These are phyloP conservation scores for Ministeria vibrans DNA, from an alignment of 78 protist species.

Conservation along the genomic window DNA sequence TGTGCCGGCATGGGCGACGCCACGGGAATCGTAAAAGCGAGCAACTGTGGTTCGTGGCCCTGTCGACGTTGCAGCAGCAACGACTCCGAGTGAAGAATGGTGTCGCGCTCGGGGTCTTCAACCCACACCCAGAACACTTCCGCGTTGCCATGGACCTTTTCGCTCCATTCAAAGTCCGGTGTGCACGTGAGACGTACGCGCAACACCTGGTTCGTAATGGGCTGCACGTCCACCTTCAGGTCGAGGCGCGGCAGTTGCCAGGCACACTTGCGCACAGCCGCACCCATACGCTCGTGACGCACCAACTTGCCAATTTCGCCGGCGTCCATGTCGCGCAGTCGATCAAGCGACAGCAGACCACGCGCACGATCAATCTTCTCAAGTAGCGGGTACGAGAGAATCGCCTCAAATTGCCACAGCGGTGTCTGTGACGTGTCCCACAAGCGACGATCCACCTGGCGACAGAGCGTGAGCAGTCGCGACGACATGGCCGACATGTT, in stretches of 20 bases:
- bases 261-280: neutral
- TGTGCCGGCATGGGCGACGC: constrained; percentile 85
- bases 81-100: constrained; percentile 80
- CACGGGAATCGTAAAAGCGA: constrained; percentile 76
- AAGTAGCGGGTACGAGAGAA: neutral
- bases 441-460: constrained; percentile 69
- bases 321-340: constrained; percentile 65
- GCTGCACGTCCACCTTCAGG: constrained; percentile 58
- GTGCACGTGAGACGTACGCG: constrained; percentile 50
- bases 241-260: constrained; percentile 67
- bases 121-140: constrained; percentile 82
- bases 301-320: constrained; percentile 64
- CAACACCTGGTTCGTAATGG: constrained; percentile 87
- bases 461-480: constrained; percentile 61
- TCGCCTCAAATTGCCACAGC: neutral
- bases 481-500: neutral
- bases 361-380: neutral
- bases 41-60: neutral
- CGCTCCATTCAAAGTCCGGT: constrained; percentile 60
- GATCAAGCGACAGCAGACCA: constrained; percentile 30
- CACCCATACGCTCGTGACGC: constrained; percentile 35
- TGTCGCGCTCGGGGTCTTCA: constrained; percentile 58
- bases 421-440: no score
- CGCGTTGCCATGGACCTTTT: constrained; percentile 48
- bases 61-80: constrained; percentile 50